A percentile compares a stretch with the other conserved stretches of the same genome.
phyloP scores from a whole-genome alignment of 2,329 filamentous ascomycete genomes.

The Fusarium nematophilum region DNA sequence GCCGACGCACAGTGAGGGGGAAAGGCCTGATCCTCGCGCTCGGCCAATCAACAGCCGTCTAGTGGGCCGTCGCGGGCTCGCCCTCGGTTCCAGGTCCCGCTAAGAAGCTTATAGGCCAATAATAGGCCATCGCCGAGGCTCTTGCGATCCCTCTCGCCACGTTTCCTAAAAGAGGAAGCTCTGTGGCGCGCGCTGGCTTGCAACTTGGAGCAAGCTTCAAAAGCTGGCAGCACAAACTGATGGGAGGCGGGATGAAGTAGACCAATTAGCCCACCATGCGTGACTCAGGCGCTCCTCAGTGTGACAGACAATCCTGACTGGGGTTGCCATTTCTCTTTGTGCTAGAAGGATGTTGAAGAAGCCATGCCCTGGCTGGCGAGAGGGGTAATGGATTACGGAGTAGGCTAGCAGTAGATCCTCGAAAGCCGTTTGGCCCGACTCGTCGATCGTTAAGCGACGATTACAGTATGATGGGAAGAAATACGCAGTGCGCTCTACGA shows the following conservation, averaged over 20 bases:
- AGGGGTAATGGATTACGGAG: no score
- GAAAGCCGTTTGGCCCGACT: slow-evolving; percentile 5
- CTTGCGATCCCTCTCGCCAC: not conserved
- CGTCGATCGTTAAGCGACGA: slow-evolving; percentile 13
- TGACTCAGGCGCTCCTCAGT: slow-evolving; percentile 30
- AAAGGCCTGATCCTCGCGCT: slow-evolving; percentile 27
- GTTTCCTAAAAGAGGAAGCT: slow-evolving; percentile 10
- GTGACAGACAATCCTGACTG: slow-evolving; percentile 8
- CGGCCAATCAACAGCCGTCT: slow-evolving; percentile 1
- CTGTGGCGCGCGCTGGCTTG: slow-evolving; percentile 27
- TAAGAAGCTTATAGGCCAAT: slow-evolving; percentile 19
- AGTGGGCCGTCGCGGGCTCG: slow-evolving; percentile 13
- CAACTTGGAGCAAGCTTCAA: not conserved
- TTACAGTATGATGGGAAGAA: not conserved
- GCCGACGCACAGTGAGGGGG: not conserved
- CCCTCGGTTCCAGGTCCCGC: not conserved
- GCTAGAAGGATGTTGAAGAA: not conserved
- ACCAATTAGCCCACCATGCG: slow-evolving; percentile 15
- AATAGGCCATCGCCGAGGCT: slow-evolving; percentile 9
- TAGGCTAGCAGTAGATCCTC: not conserved
- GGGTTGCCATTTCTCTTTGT: not conserved
- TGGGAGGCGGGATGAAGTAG: slow-evolving; percentile 1
- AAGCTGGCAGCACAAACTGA: slow-evolving; percentile 5
- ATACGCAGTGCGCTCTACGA: no score
- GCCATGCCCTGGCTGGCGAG: not conserved